Base-by-base conservation (phyloP, 2,329 filamentous ascomycete genomes). In the Nigrospora sphaerica region DNA sequence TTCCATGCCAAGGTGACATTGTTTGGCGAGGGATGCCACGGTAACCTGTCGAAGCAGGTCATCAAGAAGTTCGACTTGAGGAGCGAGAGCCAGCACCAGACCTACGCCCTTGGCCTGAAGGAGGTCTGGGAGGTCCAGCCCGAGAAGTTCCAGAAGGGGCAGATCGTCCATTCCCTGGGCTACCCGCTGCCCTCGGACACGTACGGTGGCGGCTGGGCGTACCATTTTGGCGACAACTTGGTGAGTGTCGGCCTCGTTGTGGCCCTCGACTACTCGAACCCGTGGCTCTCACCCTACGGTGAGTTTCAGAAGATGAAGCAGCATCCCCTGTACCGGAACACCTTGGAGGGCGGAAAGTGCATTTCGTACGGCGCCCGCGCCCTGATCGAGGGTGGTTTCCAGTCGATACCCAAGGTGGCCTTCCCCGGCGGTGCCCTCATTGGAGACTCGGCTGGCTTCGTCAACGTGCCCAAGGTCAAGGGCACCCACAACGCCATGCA, bases 261-360 rank as follows among this genome's bases (percentile, higher is more conserved):
- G 34, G 91, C 91, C 19, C 77, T 98, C 45, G 93, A 98, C 72
- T 98, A 98, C 65, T 77, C 88, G 37, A 98, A 98, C 68, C 93
- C 93, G 0, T 98, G 92, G 89, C 70, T 97, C 46, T 93, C 91
- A 4, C 93, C 93, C 0, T 98, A 97, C 63, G 81, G 83, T 48
- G 93, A 98, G 65, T 98, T 98, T 66, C 93, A 98, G 67, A 95
- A 95, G 74, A 85, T 98, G 75, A 98, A 98, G 77, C 86, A 92
- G 57, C 93, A 98, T 66, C 91, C 93, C n/a, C 71, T 95, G 42
- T 97, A 95, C 74, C 83, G 77, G 54, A 75, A 81, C 6, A 83
- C 91, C 16, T 78, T 98, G n/a, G 88, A 97, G 66, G 92, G 92
- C 49, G 93, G 93, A 54, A 96, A 95, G 72, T 97, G 93, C 66